phyloP scores from a whole-genome alignment of 192 early-diverging fungal species.

The Podila clonocystis region DNA sequence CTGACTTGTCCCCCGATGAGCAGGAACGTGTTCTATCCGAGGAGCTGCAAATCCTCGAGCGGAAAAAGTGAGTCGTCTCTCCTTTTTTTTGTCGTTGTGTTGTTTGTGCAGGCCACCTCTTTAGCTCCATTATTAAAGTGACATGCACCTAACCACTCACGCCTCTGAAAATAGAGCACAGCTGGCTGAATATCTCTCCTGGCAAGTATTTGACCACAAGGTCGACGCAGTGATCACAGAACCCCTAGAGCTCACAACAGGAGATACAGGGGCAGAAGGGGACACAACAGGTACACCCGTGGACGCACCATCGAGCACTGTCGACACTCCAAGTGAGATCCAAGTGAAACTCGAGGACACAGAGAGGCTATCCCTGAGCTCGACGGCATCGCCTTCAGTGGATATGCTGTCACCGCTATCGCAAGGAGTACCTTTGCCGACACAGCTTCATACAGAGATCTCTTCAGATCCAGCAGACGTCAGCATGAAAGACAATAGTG shows the following conservation, averaged over 20 bases:
- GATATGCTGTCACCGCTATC: constrained; percentile 8
- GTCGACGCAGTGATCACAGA: not conserved
- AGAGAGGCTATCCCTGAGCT: not conserved
- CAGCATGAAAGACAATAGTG: constrained; percentile 28
- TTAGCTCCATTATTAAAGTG: too few species aligned
- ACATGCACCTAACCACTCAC: not conserved
- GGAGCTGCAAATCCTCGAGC: constrained; percentile 30
- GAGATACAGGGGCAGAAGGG: not conserved
- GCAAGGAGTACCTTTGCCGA: not conserved
- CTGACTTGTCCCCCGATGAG: constrained; percentile 50
- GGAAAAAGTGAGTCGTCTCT: constrained; percentile 27
- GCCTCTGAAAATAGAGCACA: constrained; percentile 13
- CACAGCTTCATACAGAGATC: constrained; percentile 11
- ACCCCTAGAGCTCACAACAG: not conserved
- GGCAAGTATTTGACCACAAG: constrained; percentile 29
- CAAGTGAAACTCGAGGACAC: not conserved
- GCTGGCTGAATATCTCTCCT: constrained; percentile 23
- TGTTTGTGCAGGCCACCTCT: too few species aligned
- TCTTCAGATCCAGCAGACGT: constrained; percentile 5
- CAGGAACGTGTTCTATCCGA: constrained; percentile 33
- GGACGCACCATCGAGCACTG: not conserved
- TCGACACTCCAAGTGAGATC: not conserved
- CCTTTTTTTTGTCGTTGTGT: not conserved
- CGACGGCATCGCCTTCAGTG: constrained; percentile 1
- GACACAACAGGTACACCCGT: not conserved